Evolutionary conservation across 257 asterid genomes (phyloP), one percentile per base, ranked within the genome.

Genomic region (Asclepias syriaca): DNA sequence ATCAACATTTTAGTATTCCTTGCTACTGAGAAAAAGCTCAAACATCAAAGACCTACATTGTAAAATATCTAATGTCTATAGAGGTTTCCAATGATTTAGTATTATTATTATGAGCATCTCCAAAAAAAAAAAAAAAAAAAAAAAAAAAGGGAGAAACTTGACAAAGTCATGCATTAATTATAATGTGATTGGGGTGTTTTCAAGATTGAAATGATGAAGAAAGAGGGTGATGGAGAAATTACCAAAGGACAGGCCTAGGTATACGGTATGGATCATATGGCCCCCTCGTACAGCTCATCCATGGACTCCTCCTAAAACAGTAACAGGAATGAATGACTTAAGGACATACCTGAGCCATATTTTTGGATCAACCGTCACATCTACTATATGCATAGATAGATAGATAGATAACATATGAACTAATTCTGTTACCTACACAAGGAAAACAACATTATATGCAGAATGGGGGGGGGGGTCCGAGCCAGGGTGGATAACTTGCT

Each of bases 271-370:
- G 18, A 70, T 49, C 46, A 58, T 49, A 11, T 75, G 77, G 59
- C 66, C 75, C 80, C 76, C 70, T 34, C 39, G 63, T 75, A 79
- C 86, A 84, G 88, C 86, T 82, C 82, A 79, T 72, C 9, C 40
- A 66, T 69, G 75, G 73, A 58, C 68, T 59, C 71, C 8, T 59
- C 71, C 8, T 29, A 15, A 70, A 74, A 43, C 12, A 43, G 48
- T 67, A 71, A 71, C 34, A 73, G 69, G 70, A 78, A 79, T 84
- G 84, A 85, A 79, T 84, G 84, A 85, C 88, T 81, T 80, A 80
- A 85, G 89, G 87, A 74, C 66, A 86, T 85, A 87, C 89, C 83
- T 76, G 75, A 59, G 46, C 87, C 75, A 73, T 76, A 80, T 60
- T 72, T 70, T 72, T 69, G 12, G 29, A 40, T 37, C 57, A 68